Evolutionary conservation across 139 green algal genomes (phyloP), one percentile per base, ranked within the genome.

Genomic region (Helicosporidium sp.): DNA sequence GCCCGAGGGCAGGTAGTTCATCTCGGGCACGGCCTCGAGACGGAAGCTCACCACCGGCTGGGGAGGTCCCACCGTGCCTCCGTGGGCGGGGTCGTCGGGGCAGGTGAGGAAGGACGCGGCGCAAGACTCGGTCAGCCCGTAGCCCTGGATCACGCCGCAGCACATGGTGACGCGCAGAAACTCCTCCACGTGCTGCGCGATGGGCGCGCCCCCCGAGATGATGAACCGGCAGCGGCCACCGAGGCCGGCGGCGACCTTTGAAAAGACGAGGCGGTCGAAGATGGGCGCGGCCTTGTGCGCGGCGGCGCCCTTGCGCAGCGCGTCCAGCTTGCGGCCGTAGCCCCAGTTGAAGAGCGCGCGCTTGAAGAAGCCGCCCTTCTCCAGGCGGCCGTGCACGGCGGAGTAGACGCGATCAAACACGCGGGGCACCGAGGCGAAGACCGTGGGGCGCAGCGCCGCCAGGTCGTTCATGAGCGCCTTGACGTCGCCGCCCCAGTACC

Each of bases 381-480:
- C 22, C 13, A 79, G 61, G 60, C 80, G 65, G 26, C 29, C 26
- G 39, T 71, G 70, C 29, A 84, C 74, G 40, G 77, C 64, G 5
- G 56, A 46, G 68, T 94, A 92, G 66, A 97, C 93, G 58, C 84
- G 71, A 61, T 97, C 87, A 62, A 88, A 96, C 13, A 97, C 82
- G 35, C 87, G 74, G 0, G 87, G 87, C 55, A 96, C 87, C 22
- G 85, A 87, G 41, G 76, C 58, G 62, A 97, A 95, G 3, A 93
- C 42, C 26, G 83, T 89, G 23, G 87, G 87, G 54, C 79, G 74
- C 43, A 93, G 66, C 17, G 64, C 68, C n/a, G 26, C 66, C 27
- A 93, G 72, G 60, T 93, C 84, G 17, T 87, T 74, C 43, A 86
- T 57, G 22, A 94, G 70, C 40, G 34, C 48, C 42, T 78, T 83